These are phyloP conservation scores for Skeletonema costatum DNA, from an alignment of 108 stramenopile species.

Conservation along the genomic window DNA sequence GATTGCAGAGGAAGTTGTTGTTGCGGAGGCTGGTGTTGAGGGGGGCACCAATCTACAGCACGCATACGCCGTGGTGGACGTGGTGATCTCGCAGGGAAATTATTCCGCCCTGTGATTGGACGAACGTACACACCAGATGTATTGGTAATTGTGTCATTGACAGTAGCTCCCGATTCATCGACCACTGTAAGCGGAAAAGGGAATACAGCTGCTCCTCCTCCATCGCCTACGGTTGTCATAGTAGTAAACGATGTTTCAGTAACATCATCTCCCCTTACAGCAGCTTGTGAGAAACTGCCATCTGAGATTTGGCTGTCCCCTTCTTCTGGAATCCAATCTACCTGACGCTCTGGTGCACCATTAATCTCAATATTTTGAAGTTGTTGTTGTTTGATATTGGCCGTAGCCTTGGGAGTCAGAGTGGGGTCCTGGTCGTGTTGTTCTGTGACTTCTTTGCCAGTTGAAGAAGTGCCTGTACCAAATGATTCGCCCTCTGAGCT, in stretches of 20 bases:
- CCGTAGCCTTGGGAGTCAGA: background rate
- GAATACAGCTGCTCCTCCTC: background rate
- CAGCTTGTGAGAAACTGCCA: constrained; percentile 12
- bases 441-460: background rate
- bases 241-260: constrained; percentile 29
- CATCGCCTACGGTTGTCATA: constrained; percentile 13
- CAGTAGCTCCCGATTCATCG: background rate
- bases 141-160: background rate
- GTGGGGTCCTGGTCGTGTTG: background rate
- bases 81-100: constrained; percentile 6
- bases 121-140: background rate
- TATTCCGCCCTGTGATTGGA: background rate
- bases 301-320: background rate
- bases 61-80: constrained; percentile 28
- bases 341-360: background rate
- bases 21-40: background rate
- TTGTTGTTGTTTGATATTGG: background rate
- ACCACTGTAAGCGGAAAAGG: constrained; percentile 2
- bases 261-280: constrained; percentile 12
- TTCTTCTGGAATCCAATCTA: constrained; percentile 1
- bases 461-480: background rate
- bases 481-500: background rate
- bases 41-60: constrained; percentile 47
- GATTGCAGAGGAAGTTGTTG: background rate
- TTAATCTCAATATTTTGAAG: background rate